Evolutionary conservation across 169 alveolate genomes (phyloP).

Genomic region (Plasmodium vivax): DNA sequence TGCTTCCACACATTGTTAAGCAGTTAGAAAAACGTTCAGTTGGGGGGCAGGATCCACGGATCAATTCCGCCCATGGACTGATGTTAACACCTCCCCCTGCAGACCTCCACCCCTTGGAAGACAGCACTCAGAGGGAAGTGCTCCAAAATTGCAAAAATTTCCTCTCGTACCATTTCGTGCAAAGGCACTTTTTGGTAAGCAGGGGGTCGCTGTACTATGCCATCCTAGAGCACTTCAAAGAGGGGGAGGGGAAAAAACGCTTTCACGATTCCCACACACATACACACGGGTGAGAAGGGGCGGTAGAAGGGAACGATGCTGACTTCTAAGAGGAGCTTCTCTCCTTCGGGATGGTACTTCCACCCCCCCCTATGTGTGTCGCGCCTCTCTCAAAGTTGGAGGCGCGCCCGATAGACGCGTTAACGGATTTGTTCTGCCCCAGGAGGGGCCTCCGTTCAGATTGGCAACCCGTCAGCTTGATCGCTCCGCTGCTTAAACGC

Average conservation of each 20-base stretch:
- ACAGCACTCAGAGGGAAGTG: not conserved
- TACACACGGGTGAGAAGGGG: not conserved
- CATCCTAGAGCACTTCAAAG: not conserved
- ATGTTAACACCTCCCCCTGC: not conserved
- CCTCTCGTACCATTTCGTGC: constrained; percentile 32
- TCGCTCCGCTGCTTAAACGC: too few species aligned
- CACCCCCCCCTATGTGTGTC: not conserved
- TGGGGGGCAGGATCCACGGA: not conserved
- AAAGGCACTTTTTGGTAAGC: not conserved
- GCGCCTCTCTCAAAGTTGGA: not conserved
- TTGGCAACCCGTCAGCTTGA: too few species aligned
- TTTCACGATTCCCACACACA: not conserved
- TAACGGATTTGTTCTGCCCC: not conserved
- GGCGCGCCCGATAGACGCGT: not conserved
- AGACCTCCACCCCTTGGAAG: not conserved
- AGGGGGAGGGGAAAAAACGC: not conserved
- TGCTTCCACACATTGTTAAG: not conserved
- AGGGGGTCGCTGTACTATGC: constrained; percentile 29
- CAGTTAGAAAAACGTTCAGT: not conserved
- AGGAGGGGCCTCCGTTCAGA: not conserved
- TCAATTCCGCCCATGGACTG: not conserved
- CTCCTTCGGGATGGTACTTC: not conserved
- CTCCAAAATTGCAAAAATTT: constrained; percentile 15
- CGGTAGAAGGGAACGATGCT: not conserved
- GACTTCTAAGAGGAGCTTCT: not conserved